Conservation (phyloP, 441 rosid species). For the Erodium chrysanthum region DNA sequence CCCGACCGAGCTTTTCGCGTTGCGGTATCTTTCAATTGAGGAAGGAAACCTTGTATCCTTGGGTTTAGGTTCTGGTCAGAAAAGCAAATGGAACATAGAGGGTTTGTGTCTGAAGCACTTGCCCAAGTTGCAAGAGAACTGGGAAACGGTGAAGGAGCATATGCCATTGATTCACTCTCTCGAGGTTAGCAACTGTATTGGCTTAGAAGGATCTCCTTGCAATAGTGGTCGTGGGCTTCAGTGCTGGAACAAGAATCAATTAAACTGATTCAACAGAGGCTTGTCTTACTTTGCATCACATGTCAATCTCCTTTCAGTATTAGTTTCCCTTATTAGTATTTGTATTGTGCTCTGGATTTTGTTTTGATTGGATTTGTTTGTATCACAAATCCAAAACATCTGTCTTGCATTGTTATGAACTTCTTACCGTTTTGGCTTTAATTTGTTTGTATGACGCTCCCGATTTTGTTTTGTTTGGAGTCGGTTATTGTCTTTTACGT, state of each 20-base stretch:
- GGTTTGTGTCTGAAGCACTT: slow-evolving; percentile 6
- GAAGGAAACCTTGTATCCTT: neutral
- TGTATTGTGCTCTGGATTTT: too few species aligned
- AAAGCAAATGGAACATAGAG: neutral
- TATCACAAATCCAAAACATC: too few species aligned
- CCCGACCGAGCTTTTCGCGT: neutral
- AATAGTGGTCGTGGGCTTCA: neutral
- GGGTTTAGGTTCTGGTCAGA: neutral
- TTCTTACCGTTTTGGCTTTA: too few species aligned
- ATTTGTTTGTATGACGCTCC: too few species aligned
- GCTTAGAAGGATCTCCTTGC: neutral
- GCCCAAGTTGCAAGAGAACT: neutral
- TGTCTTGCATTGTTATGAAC: too few species aligned
- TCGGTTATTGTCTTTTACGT: too few species aligned
- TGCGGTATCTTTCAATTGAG: neutral
- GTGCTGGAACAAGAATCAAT: neutral
- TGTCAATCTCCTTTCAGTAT: too few species aligned
- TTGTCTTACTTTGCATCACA: too few species aligned
- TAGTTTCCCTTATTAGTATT: too few species aligned
- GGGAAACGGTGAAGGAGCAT: neutral
- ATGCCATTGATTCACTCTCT: slow-evolving; percentile 3
- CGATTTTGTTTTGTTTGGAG: too few species aligned
- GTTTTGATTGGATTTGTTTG: too few species aligned
- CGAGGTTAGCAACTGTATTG: neutral
- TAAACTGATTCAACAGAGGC: neutral